Percentiles rank a stretch among this genome's conserved stretches.
These are phyloP conservation scores for Lepiota venenata DNA, from an alignment of 768 basidiomycete genomes.

Conservation along the genomic window DNA sequence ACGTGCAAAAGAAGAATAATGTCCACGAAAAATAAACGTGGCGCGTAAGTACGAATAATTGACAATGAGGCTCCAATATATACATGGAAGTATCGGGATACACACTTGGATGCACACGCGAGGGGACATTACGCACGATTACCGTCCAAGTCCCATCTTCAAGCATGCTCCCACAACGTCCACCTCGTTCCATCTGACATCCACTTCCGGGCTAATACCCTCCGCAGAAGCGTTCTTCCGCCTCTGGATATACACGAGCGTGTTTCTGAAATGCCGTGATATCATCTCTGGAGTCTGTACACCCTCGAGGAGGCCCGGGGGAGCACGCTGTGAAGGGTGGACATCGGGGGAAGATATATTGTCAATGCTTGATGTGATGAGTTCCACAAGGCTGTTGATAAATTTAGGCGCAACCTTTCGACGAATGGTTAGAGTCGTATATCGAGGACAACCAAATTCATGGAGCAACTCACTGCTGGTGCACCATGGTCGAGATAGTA, in stretches of 20 bases:
- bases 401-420: slow-evolving; percentile 91
- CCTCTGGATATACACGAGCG: slow-evolving; percentile 75
- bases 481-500: slow-evolving; percentile 95
- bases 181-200: slow-evolving; percentile 78
- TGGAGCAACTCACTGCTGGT: slow-evolving; percentile 64
- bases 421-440: background rate
- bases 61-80: background rate
- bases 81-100: background rate
- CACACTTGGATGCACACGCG: background rate
- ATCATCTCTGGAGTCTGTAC: slow-evolving; percentile 95
- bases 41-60: background rate
- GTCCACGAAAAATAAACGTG: background rate
- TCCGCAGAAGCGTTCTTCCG: slow-evolving; percentile 57
- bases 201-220: slow-evolving; percentile 30
- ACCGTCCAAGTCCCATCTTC: slow-evolving; percentile 82
- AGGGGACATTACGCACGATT: slow-evolving; percentile 14
- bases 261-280: slow-evolving; percentile 89
- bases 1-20: background rate
- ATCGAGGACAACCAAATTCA: background rate
- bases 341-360: slow-evolving; percentile 83
- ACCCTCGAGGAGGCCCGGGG: slow-evolving; percentile 88
- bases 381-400: slow-evolving; percentile 92
- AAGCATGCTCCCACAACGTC: slow-evolving; percentile 84
- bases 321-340: slow-evolving; percentile 84
- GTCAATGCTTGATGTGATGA: slow-evolving; percentile 94